These are phyloP conservation scores for Penicillium salamii DNA, from an alignment of 495 filamentous ascomycete genomes.

Conservation along the genomic window DNA sequence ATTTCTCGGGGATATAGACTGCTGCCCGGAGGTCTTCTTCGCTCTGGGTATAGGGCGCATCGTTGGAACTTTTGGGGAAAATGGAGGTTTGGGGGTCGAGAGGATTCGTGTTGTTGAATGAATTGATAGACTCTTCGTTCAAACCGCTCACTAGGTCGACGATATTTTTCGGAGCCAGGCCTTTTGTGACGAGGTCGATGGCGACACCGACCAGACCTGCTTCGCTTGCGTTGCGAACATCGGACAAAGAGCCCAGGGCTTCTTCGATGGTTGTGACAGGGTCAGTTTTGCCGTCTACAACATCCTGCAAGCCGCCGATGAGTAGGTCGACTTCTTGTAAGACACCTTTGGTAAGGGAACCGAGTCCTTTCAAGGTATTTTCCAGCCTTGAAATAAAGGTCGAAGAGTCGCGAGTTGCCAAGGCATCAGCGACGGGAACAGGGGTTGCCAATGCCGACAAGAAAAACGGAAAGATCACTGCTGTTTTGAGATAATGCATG, in stretches of 20 bases:
- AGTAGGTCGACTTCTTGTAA: background rate
- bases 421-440: background rate
- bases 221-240: background rate
- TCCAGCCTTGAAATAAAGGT: background rate
- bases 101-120: constrained; percentile 1
- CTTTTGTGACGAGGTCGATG: background rate
- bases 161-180: constrained; percentile 2
- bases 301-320: background rate
- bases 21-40: constrained; percentile 8
- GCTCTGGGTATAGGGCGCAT: constrained; percentile 4
- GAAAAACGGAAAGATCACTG: background rate
- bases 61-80: constrained; percentile 2
- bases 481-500: background rate
- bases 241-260: background rate
- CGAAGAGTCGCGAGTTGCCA: background rate
- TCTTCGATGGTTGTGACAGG: constrained; percentile 2
- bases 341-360: background rate
- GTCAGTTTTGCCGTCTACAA: background rate
- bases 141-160: constrained; percentile 3
- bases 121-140: constrained; percentile 1
- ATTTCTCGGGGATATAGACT: constrained; percentile 10
- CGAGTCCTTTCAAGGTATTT: background rate
- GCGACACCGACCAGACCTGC: background rate
- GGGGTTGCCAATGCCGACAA: background rate
- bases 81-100: constrained; percentile 18